Evolutionary conservation across 208 protist genomes (phyloP), one percentile per base, ranked within the genome.

Genomic region (Trypanosoma grayi): DNA sequence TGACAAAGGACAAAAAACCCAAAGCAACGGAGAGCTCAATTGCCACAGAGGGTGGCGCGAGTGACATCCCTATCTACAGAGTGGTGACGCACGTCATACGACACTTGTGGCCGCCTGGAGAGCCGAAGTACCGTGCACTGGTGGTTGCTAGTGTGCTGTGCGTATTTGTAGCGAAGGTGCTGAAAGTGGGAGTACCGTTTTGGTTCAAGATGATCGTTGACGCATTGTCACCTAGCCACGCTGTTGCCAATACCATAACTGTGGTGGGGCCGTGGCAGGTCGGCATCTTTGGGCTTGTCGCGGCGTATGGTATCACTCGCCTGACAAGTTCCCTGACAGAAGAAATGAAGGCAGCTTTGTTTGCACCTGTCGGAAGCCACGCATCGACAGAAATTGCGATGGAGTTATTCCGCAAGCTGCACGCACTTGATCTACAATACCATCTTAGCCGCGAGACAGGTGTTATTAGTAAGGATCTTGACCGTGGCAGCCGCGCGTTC

Each of bases 401-500:
- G 79, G 76, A 94, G 71, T 86, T 96, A 73, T 91, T 95, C 60
- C 45, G 75, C 53, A 93, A 96, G 65, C 69, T 97, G 40, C 93
- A 95, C 66, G 55, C 65, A 14, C 86, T 96, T 47, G 87, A 94
- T 64, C 74, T 96, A 11, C 60, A 76, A 39, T 97, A 92, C 58
- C 93, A 97, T 66, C 64, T 97, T 6, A 85, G 82, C 65, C 79
- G 90, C 16, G 84, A 96, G 66, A 97, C 92, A 10, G 94, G 92
- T 66, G 87, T 90, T 47, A 63, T 98, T 27, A 90, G 85, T 60
- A 90, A 89, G 53, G 85, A 94, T 56, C 76, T 98, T 14, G 94
- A 98, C 66, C 87, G 94, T 47, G 94, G 92, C 44, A 96, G 85
- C 53, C 79, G 88, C 43, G 94, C 90, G 34, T 94, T 97, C 65